These are phyloP conservation scores for Prunus padus DNA, from an alignment of 306 rosid species.

Conservation along the genomic window DNA sequence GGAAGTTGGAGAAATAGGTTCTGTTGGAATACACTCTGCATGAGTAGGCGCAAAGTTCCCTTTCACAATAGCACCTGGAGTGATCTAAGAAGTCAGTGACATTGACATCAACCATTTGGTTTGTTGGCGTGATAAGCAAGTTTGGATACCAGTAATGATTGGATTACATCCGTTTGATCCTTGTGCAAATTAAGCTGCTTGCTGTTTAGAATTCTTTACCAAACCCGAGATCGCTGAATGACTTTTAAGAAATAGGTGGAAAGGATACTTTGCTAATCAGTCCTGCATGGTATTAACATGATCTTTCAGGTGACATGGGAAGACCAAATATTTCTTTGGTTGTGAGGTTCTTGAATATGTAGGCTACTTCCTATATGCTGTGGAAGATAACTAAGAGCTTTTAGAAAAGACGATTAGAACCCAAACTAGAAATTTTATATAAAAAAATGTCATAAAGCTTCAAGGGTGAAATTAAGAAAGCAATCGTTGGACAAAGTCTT, in stretches of 20 bases:
- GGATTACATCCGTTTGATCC: neutral
- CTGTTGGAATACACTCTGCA: neutral
- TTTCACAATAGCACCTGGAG: neutral
- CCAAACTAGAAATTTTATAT: neutral
- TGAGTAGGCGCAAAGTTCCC: neutral
- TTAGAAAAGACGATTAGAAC: neutral
- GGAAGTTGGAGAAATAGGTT: neutral
- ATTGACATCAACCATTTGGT: neutral
- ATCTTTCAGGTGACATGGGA: neutral
- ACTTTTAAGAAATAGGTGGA: neutral
- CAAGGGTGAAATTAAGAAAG: neutral
- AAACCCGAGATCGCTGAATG: neutral
- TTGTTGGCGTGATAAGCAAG: neutral
- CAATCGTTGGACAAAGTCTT: neutral
- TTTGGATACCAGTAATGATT: neutral
- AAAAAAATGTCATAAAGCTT: neutral
- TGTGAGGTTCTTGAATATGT: neutral
- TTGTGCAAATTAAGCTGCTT: neutral
- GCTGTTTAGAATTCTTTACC: neutral
- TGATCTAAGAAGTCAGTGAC: neutral
- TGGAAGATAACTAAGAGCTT: neutral
- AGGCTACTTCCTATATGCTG: neutral
- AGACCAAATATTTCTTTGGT: neutral
- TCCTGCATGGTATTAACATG: neutral
- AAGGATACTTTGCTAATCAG: neutral